phyloP scores from a whole-genome alignment of 2,329 filamentous ascomycete species.

The Stemphylium vesicarium region DNA sequence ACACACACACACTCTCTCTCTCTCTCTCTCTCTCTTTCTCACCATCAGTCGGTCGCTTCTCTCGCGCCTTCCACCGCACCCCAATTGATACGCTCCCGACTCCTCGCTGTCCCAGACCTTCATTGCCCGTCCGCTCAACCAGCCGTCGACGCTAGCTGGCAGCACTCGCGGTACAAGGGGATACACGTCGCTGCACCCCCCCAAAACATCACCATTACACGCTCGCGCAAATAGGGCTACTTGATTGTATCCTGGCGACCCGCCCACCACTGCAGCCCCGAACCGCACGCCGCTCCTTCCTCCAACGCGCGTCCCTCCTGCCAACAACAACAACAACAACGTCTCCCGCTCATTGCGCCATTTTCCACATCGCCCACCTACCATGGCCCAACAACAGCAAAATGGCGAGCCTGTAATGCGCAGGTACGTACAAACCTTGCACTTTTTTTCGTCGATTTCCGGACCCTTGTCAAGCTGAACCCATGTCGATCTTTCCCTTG shows the following conservation, averaged over 20 bases:
- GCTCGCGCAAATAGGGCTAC: slow-evolving; percentile 11
- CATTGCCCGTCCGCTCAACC: no score
- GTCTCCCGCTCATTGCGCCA: slow-evolving; percentile 6
- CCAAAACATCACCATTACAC: neutral
- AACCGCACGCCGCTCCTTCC: neutral
- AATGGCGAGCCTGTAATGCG: slow-evolving; percentile 65
- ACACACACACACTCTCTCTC: no score
- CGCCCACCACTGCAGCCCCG: neutral
- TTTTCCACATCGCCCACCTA: slow-evolving; percentile 12
- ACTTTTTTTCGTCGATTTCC: slow-evolving; percentile 5
- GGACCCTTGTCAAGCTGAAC: slow-evolving; percentile 7
- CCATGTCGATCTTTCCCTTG: neutral
- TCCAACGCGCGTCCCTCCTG: neutral
- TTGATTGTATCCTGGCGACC: slow-evolving; percentile 16
- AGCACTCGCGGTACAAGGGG: slow-evolving; percentile 1
- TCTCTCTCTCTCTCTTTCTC: neutral
- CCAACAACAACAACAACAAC: neutral
- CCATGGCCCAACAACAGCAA: slow-evolving; percentile 48
- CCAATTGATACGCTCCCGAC: slow-evolving; percentile 11
- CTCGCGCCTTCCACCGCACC: slow-evolving; percentile 12
- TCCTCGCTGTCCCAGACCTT: slow-evolving; percentile 3
- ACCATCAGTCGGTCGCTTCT: slow-evolving; percentile 18
- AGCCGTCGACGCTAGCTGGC: slow-evolving; percentile 5
- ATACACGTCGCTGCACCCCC: slow-evolving; percentile 5
- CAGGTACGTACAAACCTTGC: slow-evolving; percentile 60